Base-by-base conservation (phyloP, 1,284 basidiomycete species). In the Phellopilus nigrolimitatus region DNA sequence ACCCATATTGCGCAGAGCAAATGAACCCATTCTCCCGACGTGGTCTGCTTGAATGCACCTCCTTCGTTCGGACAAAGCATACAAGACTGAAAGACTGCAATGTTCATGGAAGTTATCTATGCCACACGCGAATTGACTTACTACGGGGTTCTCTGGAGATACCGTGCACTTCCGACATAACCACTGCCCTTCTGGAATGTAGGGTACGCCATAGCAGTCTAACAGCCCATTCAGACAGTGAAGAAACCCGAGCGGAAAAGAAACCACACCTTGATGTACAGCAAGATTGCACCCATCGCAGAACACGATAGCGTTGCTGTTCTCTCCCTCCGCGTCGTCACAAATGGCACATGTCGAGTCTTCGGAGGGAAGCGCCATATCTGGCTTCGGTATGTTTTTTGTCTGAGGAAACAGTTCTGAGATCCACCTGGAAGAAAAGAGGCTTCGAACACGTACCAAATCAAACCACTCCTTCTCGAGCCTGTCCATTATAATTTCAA, bases 121-220 rank as follows among this genome's bases (percentile, higher is more conserved):
- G 27, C 19, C 15, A 44, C 37, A 48, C 10, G 42, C 22, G 2
- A 8, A 22, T 47, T 48, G 13, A 71, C 88, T 61, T 64, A 94
- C 92, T 39, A 99, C 95, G 7, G 95, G 93, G 57, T 88, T 90
- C 67, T 97, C 95, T 0, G 97, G 97, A 1, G 93, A 97, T 15
- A 99, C 94, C 1, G 94, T 98, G 65, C 97, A 99, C 68, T 99
- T 99, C 49, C 97, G 76, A 67, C 97, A 99, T 27, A 99, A 80
- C 97, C 97, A 99, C 68, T 99, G 95, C 0, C 97, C 97, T 70
- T 99, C 97, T 0, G 97, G 97, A 56, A 99, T 98, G 65, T 99
- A 99, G 2, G 97, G 97, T 3, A 99, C 93, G 28, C 97, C 97
- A 66, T 99, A 99, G 64, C 97, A 99, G 66, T 99, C 95, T 95